A percentile compares a stretch with the other conserved stretches of the same genome.
These are phyloP conservation scores for Mycena chlorophos DNA, from an alignment of 768 basidiomycete genomes.

Conservation along the genomic window DNA sequence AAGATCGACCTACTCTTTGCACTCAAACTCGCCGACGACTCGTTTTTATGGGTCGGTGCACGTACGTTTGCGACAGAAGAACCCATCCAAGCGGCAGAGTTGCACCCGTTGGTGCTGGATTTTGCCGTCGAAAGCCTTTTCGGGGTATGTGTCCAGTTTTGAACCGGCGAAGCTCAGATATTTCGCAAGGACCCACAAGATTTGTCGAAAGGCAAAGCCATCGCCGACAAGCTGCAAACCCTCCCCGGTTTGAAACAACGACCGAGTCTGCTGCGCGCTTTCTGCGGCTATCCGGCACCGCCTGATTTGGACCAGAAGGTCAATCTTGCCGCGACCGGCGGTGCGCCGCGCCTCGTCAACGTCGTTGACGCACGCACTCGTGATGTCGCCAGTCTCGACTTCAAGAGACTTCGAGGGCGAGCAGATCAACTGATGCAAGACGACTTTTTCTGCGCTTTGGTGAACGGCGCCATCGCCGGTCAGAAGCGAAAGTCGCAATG, in stretches of 20 bases:
- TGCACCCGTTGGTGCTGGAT: background rate
- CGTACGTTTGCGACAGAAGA: background rate
- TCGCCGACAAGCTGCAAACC: background rate
- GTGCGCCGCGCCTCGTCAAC: background rate
- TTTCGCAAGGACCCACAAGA: background rate
- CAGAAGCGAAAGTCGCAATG: background rate
- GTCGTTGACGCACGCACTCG: background rate
- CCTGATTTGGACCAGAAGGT: background rate
- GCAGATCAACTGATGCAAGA: background rate
- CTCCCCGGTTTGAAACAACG: background rate
- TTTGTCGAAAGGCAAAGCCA: background rate
- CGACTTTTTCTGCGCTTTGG: conserved; percentile 2
- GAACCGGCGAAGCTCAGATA: background rate
- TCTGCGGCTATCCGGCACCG: background rate
- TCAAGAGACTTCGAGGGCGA: background rate
- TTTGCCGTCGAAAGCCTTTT: background rate
- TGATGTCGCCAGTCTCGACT: conserved; percentile 3
- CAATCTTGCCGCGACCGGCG: too few species aligned
- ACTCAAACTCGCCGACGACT: conserved; percentile 4
- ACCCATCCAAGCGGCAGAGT: background rate
- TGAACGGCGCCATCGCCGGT: conserved; percentile 7
- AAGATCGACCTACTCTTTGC: conserved; percentile 1
- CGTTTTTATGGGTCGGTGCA: conserved; percentile 6
- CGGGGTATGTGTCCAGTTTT: background rate
- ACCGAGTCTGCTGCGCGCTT: conserved; percentile 2